Conservation (phyloP, 2,329 filamentous ascomycete genomes). For the Xylariaceae sp. region DNA sequence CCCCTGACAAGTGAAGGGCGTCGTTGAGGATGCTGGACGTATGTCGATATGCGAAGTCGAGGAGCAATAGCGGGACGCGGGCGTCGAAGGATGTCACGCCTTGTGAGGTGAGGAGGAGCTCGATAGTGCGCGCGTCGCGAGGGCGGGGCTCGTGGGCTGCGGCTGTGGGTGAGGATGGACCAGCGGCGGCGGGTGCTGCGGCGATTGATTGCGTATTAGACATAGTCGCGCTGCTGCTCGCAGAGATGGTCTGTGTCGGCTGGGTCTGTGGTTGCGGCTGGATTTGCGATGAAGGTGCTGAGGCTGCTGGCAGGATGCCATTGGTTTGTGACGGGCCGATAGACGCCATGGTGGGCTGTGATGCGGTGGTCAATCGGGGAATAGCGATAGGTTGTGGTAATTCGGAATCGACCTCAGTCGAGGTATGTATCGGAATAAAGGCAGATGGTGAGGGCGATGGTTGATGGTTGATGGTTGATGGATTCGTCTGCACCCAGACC, state of each 20-base stretch:
- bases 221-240: conserved; percentile 13
- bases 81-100: conserved; percentile 76
- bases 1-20: conserved; percentile 61
- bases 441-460: neutral
- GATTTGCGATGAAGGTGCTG: conserved; percentile 8
- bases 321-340: conserved; percentile 11
- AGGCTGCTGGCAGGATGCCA: conserved; percentile 6
- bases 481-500: neutral
- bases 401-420: neutral
- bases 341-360: conserved; percentile 10
- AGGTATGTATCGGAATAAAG: neutral
- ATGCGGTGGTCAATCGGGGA: neutral
- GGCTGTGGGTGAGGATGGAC: conserved; percentile 28
- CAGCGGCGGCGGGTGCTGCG: conserved; percentile 18
- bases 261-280: conserved; percentile 9
- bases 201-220: conserved; percentile 15
- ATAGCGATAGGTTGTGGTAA: neutral
- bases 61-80: conserved; percentile 73
- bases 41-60: conserved; percentile 84
- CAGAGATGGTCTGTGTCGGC: conserved; percentile 10
- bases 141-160: conserved; percentile 50
- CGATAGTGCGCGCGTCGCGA: conserved; percentile 72
- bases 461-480: neutral
- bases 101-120: conserved; percentile 72
- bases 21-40: conserved; percentile 66